Evolutionary conservation across 2,329 filamentous ascomycete genomes (phyloP), one percentile per base, ranked within the genome.

Genomic region (Graphilbum sp.): DNA sequence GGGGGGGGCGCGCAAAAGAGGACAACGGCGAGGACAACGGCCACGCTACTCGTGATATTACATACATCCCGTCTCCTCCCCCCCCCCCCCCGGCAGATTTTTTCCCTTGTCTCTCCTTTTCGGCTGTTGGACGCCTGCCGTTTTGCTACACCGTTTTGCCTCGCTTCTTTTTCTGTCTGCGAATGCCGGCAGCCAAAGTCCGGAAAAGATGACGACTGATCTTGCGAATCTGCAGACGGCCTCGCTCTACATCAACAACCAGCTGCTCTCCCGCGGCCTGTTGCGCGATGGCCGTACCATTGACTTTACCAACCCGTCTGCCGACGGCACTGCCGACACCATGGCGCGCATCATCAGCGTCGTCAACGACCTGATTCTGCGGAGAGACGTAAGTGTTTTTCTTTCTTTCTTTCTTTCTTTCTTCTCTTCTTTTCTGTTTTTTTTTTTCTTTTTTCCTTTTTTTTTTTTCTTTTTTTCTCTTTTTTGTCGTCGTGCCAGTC

Each of bases 281-380:
- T 55, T 80, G 19, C 66, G 71, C 47, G 73, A 78, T 68, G 75
- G 79, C 47, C 73, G 79, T 49, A 64, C 62, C 32, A 82, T 98
- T 57, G 79, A 95, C 56, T 98, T 98, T 55, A 76, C 81, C 43
- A 64, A 74, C 44, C 79, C 82, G 9, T 25, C 23, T 23, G 35
- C 15, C 72, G 77, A 70, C 51, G 37, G 49, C 31, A 46, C 66
- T 32, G 51, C 41, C 34, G 50, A 50, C 25, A 46, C 66, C 27
- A 88, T 90, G 76, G 79, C 81, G 17, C 74, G 76, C 47, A 78
- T 96, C 49, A 94, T 98, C 61, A 82, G 88, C 53, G 69, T 98
- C 19, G 75, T 98, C 35, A 94, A 98, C 57, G 90, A 98, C 54
- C 60, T 98, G 48, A 84, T 98, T 42, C 57, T 95, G 43, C 74